phyloP scores from a whole-genome alignment of 768 basidiomycete genomes.

The Cystofilobasidium ferigula region DNA sequence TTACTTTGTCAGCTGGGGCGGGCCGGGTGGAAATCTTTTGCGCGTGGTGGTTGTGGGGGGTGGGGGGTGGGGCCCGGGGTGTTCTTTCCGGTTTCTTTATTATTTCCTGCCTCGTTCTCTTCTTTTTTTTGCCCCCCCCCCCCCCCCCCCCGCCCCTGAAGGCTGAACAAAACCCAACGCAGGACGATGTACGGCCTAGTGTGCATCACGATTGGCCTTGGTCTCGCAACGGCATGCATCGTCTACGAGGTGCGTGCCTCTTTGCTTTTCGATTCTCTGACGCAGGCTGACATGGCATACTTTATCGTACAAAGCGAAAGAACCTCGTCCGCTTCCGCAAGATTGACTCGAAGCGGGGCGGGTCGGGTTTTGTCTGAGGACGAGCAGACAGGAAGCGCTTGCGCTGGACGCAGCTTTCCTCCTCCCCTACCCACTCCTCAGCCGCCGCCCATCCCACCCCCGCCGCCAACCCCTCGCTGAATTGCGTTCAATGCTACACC shows the following conservation, averaged over 20 bases:
- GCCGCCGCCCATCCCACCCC: too few species aligned
- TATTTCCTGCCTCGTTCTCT: too few species aligned
- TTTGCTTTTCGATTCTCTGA: background rate
- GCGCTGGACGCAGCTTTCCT: background rate
- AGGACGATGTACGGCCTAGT: constrained; percentile 63
- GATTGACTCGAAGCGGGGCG: constrained; percentile 15
- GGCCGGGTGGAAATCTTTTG: background rate
- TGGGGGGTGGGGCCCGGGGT: background rate
- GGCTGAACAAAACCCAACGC: too few species aligned
- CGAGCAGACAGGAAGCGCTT: too few species aligned
- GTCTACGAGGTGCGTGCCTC: constrained; percentile 59
- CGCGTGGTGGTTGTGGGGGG: background rate
- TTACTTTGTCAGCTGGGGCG: background rate
- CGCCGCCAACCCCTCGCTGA: too few species aligned
- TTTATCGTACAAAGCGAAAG: constrained; percentile 4
- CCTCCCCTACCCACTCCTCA: too few species aligned
- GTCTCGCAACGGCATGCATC: constrained; percentile 71
- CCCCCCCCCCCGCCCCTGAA: too few species aligned
- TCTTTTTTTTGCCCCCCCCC: too few species aligned
- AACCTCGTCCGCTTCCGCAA: constrained; percentile 10
- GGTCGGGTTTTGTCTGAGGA: constrained; percentile 9
- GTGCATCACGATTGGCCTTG: constrained; percentile 60
- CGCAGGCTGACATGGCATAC: too few species aligned
- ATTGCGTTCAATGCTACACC: too few species aligned
- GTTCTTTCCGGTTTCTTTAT: too few species aligned